Evolutionary conservation across 805 yeast genomes (phyloP).

Genomic region (Tetrapisispora fleetii): DNA sequence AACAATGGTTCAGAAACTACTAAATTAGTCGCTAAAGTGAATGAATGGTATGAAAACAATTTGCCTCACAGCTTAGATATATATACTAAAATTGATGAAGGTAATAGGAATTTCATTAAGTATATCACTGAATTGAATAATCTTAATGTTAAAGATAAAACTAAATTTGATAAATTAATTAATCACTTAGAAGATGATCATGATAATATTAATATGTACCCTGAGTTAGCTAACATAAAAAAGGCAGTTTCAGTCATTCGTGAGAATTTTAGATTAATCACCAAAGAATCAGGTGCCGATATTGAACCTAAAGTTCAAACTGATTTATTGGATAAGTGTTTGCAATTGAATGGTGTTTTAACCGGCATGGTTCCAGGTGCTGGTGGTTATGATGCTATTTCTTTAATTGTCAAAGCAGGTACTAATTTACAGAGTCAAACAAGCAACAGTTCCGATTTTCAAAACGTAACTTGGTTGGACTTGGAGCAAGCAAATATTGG

Average conservation of each 20-base stretch:
- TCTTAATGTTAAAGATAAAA: constrained; percentile 26
- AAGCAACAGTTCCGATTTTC: constrained; percentile 26
- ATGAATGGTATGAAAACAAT: constrained; percentile 51
- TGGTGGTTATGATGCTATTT: constrained; percentile 92
- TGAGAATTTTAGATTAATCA: constrained; percentile 45
- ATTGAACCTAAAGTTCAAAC: constrained; percentile 82
- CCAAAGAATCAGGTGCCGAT: constrained; percentile 65
- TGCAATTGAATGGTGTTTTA: constrained; percentile 57
- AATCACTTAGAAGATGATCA: constrained; percentile 8
- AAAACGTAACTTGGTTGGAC: constrained; percentile 56
- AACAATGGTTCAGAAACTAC: constrained; percentile 92
- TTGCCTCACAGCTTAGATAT: constrained; percentile 42
- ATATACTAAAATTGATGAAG: constrained; percentile 45
- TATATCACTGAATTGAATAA: constrained; percentile 35
- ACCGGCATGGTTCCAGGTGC: constrained; percentile 99
- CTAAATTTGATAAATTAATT: constrained; percentile 29
- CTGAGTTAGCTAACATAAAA: constrained; percentile 29
- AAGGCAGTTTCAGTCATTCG: constrained; percentile 45
- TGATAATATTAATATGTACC: constrained; percentile 5
- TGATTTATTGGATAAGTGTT: constrained; percentile 47
- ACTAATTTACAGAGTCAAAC: constrained; percentile 29
- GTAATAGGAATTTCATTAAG: constrained; percentile 49
- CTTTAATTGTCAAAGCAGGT: constrained; percentile 50
- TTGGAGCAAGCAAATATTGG: constrained; percentile 56
- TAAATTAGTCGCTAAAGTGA: constrained; percentile 67